These are phyloP conservation scores for Paragyromitra xinjiangensis DNA, from an alignment of 495 filamentous ascomycete species.

Conservation along the genomic window DNA sequence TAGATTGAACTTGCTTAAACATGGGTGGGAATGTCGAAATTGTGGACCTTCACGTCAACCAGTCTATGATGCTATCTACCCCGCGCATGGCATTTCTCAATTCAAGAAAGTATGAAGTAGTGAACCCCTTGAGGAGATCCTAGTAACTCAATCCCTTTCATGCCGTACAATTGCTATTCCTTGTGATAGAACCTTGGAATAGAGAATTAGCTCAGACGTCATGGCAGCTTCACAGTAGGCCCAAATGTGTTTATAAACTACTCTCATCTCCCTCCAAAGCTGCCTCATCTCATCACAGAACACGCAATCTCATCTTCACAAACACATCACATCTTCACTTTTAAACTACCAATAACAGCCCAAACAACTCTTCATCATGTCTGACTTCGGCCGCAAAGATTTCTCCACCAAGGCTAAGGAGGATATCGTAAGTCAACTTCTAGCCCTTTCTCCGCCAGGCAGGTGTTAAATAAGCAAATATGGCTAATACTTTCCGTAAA, in stretches of 20 bases:
- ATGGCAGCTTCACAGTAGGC: not conserved
- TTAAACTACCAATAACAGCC: not conserved
- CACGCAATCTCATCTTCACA: slow-evolving; percentile 9
- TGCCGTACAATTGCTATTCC: not conserved
- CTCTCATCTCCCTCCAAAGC: not conserved
- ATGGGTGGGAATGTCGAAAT: not conserved
- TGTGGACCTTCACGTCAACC: not conserved
- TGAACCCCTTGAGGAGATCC: not conserved
- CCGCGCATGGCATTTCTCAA: not conserved
- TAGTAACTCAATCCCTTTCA: not conserved
- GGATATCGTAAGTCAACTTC: slow-evolving; percentile 58
- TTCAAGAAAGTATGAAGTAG: not conserved
- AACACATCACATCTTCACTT: not conserved
- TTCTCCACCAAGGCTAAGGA: slow-evolving; percentile 69
- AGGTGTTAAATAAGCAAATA: not conserved
- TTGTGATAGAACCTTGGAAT: not conserved
- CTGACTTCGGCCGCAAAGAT: slow-evolving; percentile 74
- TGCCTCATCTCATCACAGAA: slow-evolving; percentile 6
- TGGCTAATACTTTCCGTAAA: slow-evolving; percentile 1
- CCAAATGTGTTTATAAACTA: slow-evolving; percentile 21
- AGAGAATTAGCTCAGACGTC: slow-evolving; percentile 12
- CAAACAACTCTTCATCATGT: slow-evolving; percentile 65
- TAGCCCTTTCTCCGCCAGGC: not conserved
- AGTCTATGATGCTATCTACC: slow-evolving; percentile 4
- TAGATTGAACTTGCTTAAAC: not conserved